A percentile compares a stretch with the other conserved stretches of the same genome.
These are phyloP conservation scores for Ceratocystis albifundus DNA, from an alignment of 2,329 filamentous ascomycete genomes.

Conservation along the genomic window DNA sequence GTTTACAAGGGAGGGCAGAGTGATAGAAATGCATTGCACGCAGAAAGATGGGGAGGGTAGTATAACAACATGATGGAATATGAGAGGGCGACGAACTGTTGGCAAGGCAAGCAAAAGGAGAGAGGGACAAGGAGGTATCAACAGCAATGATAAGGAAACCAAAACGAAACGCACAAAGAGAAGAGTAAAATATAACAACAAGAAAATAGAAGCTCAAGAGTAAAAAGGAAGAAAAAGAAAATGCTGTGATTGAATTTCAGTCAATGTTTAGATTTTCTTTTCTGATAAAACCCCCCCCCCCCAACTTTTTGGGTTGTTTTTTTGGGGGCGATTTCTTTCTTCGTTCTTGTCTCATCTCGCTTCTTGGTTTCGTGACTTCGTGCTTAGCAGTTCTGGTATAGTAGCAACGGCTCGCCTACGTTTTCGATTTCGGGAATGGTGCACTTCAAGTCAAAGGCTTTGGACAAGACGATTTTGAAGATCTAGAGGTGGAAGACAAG, in stretches of 20 bases:
- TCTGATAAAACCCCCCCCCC: no score
- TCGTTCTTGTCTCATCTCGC: neutral
- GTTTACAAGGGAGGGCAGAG: neutral
- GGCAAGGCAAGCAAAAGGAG: neutral
- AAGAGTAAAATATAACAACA: neutral
- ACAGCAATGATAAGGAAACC: neutral
- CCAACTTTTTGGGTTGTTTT: constrained; percentile 5
- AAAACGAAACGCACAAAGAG: neutral
- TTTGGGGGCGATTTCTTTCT: neutral
- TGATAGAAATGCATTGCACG: constrained; percentile 5
- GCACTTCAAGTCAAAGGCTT: constrained; percentile 97
- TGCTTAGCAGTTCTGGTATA: constrained; percentile 59
- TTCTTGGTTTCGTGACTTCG: neutral
- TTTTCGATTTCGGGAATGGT: constrained; percentile 99
- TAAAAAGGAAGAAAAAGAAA: neutral
- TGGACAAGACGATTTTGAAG: constrained; percentile 98
- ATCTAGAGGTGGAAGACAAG: constrained; percentile 49
- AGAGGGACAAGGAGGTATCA: constrained; percentile 10
- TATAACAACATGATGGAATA: neutral
- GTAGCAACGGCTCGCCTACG: constrained; percentile 83
- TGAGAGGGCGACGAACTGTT: neutral
- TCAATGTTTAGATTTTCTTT: no score
- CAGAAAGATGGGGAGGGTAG: neutral
- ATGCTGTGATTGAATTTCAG: no score
- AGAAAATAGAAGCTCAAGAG: neutral